These are phyloP conservation scores for Lachnellula suecica DNA, from an alignment of 2,329 filamentous ascomycete genomes.

Conservation along the genomic window DNA sequence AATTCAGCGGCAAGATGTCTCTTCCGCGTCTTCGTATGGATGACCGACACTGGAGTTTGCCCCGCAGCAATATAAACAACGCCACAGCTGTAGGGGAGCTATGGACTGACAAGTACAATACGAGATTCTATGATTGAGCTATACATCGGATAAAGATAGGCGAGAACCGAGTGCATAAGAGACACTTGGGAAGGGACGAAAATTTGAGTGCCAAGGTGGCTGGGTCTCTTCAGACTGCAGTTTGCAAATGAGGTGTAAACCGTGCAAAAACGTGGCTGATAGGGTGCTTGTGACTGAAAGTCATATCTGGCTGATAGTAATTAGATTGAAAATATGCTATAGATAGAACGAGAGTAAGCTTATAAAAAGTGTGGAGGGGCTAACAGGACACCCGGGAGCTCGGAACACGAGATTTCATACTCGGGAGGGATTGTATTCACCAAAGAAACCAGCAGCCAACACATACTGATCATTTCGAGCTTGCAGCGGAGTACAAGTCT, in stretches of 20 bases:
- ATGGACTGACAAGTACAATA: conserved; percentile 19
- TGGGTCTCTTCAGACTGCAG: not conserved
- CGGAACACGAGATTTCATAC: too few species aligned
- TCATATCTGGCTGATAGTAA: conserved; percentile 20
- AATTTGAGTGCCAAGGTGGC: not conserved
- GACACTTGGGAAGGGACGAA: not conserved
- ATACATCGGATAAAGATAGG: conserved; percentile 24
- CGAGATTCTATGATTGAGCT: conserved; percentile 14
- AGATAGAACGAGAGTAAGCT: conserved; percentile 24
- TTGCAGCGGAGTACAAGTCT: too few species aligned
- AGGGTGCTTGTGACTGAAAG: conserved; percentile 23
- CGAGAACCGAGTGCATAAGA: conserved; percentile 7
- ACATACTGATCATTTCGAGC: too few species aligned
- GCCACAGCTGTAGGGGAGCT: conserved; percentile 10
- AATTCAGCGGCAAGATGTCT: conserved; percentile 8
- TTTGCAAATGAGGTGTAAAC: conserved; percentile 7
- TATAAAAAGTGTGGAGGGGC: conserved; percentile 9
- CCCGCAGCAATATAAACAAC: conserved; percentile 21
- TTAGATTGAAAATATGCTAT: conserved; percentile 22
- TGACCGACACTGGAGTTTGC: conserved; percentile 4
- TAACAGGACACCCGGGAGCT: conserved; percentile 7
- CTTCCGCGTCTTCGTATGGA: conserved; percentile 12
- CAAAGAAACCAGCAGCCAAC: conserved; percentile 1
- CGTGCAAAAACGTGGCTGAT: conserved; percentile 18
- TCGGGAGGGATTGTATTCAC: too few species aligned